Evolutionary conservation across 345 rosid genomes (phyloP).

Genomic region (Cardamine chenopodiifolia): DNA sequence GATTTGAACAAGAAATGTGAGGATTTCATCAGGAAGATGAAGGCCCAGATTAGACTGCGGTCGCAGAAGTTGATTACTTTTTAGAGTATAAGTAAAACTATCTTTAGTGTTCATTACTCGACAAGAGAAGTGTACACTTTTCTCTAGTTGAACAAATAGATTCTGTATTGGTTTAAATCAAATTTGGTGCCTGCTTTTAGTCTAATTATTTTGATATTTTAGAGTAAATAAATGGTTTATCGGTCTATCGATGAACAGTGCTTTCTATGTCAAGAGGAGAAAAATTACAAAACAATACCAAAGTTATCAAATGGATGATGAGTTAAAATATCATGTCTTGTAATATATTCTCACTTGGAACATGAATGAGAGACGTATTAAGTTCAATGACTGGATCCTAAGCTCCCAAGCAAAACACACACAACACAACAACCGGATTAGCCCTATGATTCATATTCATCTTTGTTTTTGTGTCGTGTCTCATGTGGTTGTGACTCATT

Average conservation of each 20-base stretch:
- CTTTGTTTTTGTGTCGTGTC: neutral
- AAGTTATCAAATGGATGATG: neutral
- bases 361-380: neutral
- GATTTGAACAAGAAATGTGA: slow-evolving; percentile 75
- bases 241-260: neutral
- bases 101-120: neutral
- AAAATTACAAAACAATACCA: neutral
- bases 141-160: slow-evolving; percentile 1
- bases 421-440: neutral
- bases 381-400: neutral
- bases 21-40: slow-evolving; percentile 68
- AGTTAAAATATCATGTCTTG: neutral
- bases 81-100: neutral
- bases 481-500: neutral
- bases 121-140: neutral
- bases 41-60: slow-evolving; percentile 42
- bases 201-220: neutral
- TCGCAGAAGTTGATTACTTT: slow-evolving; percentile 25
- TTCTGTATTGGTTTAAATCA: neutral
- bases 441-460: neutral
- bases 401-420: neutral
- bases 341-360: neutral
- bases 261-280: neutral
- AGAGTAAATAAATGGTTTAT: too few species aligned
- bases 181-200: neutral